Evolutionary conservation across 768 basidiomycete genomes (phyloP).

Genomic region (Podaxis carcinomalis): DNA sequence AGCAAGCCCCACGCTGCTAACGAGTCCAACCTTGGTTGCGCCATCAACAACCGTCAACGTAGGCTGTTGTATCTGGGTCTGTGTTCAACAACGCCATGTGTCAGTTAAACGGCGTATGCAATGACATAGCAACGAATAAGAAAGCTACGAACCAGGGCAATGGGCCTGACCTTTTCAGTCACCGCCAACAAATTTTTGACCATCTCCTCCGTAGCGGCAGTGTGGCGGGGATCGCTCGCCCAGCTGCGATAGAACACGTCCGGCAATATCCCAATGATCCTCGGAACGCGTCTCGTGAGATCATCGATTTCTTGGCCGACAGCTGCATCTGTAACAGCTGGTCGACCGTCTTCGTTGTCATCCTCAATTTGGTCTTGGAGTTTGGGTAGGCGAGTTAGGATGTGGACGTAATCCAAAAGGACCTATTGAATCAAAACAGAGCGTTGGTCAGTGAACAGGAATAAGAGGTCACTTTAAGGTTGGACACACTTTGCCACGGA

Average conservation of each 20-base stretch:
- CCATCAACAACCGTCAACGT: constrained; percentile 43
- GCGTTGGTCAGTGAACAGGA: neutral
- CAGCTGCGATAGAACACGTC: constrained; percentile 53
- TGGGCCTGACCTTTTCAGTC: constrained; percentile 57
- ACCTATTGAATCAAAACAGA: constrained; percentile 32
- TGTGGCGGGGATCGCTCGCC: constrained; percentile 56
- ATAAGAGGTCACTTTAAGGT: constrained; percentile 6
- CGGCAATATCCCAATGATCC: constrained; percentile 63
- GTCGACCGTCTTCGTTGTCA: constrained; percentile 25
- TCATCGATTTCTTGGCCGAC: constrained; percentile 56
- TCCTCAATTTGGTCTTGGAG: constrained; percentile 38
- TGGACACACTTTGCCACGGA: constrained; percentile 69
- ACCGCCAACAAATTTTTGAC: constrained; percentile 53
- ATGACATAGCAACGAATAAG: neutral
- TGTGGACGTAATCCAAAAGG: constrained; percentile 68
- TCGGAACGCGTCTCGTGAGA: constrained; percentile 54
- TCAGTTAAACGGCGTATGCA: neutral
- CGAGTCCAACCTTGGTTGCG: constrained; percentile 55
- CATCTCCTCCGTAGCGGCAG: constrained; percentile 72
- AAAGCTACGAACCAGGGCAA: constrained; percentile 49
- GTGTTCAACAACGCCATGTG: neutral
- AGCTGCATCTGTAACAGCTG: constrained; percentile 37
- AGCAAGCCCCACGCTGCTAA: constrained; percentile 59
- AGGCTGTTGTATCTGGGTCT: constrained; percentile 24
- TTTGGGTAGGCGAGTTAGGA: constrained; percentile 56